Evolutionary conservation across 2,329 filamentous ascomycete species (phyloP).

Genomic region (Lasiodiplodia hormozganensis): DNA sequence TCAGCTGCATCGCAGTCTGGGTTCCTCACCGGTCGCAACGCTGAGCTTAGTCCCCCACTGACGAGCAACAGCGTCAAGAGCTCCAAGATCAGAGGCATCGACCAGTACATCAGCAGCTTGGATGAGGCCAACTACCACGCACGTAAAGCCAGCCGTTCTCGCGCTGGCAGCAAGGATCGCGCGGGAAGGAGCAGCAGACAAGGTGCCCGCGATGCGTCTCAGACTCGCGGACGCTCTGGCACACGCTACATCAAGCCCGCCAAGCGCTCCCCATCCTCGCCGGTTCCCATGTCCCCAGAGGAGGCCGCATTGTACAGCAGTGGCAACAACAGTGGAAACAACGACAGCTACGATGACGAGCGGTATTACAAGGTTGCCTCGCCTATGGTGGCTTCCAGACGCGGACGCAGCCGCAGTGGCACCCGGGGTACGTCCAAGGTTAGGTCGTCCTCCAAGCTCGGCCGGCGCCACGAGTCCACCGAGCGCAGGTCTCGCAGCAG

Average conservation of each 20-base stretch:
- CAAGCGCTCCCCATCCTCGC: constrained; percentile 90
- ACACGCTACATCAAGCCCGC: constrained; percentile 74
- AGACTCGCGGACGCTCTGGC: constrained; percentile 72
- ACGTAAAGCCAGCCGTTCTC: constrained; percentile 47
- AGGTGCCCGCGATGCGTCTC: constrained; percentile 53
- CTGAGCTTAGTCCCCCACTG: constrained; percentile 56
- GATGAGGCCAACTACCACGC: constrained; percentile 74
- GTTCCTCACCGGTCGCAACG: constrained; percentile 50
- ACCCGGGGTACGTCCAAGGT: constrained; percentile 41
- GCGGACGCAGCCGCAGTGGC: constrained; percentile 43
- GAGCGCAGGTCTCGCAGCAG: constrained; percentile 41
- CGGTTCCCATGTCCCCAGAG: constrained; percentile 92
- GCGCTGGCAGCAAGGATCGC: constrained; percentile 50
- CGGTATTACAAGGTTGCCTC: constrained; percentile 54
- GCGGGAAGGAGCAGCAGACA: constrained; percentile 17
- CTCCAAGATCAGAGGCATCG: constrained; percentile 70
- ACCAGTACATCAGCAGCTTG: constrained; percentile 86
- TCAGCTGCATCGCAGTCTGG: constrained; percentile 37
- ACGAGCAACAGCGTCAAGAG: constrained; percentile 59
- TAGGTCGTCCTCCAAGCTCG: constrained; percentile 46
- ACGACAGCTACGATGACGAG: constrained; percentile 57
- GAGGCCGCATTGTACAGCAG: constrained; percentile 60
- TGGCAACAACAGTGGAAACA: constrained; percentile 50
- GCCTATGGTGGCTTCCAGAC: constrained; percentile 45
- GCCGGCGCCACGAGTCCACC: constrained; percentile 45